Percentiles rank a stretch among this genome's conserved stretches.
phyloP scores from a whole-genome alignment of 179 eudicot species.

The Patellifolia procumbens region DNA sequence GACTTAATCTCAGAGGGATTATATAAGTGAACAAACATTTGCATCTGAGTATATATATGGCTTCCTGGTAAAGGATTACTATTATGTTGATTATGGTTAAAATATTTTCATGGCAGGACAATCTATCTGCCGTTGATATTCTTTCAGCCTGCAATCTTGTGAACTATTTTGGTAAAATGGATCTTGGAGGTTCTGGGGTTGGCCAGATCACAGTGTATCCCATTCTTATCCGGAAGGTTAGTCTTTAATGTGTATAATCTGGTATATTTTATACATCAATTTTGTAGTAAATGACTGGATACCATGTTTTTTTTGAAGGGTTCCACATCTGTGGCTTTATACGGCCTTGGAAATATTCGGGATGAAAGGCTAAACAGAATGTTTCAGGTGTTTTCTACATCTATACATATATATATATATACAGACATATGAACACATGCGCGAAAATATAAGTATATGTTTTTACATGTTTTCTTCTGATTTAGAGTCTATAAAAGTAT shows the following conservation, averaged over 20 bases:
- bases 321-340: conserved; percentile 84
- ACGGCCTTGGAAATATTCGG: conserved; percentile 98
- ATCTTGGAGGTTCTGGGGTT: conserved; percentile 96
- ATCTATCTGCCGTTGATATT: conserved; percentile 98
- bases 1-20: background rate
- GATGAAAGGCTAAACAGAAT: conserved; percentile 98
- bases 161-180: conserved; percentile 98
- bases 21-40: conserved; percentile 6
- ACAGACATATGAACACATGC: background rate
- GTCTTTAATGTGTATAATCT: conserved; percentile 20
- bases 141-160: conserved; percentile 98
- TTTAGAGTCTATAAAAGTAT: conserved; percentile 17
- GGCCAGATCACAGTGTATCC: conserved; percentile 90
- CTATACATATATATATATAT: background rate
- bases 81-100: conserved; percentile 8
- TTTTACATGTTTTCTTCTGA: conserved; percentile 15
- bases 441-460: background rate
- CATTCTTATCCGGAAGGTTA: conserved; percentile 87
- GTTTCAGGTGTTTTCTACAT: conserved; percentile 71
- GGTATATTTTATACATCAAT: conserved; percentile 10
- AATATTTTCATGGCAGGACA: conserved; percentile 60
- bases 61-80: background rate
- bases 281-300: conserved; percentile 8
- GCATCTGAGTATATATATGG: background rate
- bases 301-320: conserved; percentile 52